phyloP scores from a whole-genome alignment of 208 protist species.

The Leishmania guyanensis region DNA sequence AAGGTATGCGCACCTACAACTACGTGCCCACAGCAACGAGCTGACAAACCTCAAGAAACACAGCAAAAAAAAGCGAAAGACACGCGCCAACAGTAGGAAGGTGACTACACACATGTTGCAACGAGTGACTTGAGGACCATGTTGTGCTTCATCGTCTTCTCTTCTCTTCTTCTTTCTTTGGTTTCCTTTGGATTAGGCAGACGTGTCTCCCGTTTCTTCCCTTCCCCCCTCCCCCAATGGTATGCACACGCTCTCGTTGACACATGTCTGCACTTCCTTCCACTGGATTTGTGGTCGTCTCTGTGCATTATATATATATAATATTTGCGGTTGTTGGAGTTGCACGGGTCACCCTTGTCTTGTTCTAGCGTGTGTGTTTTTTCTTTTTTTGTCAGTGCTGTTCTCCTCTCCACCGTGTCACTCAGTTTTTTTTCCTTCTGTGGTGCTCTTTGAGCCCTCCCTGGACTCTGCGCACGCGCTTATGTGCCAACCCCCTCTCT shows the following conservation, averaged over 20 bases:
- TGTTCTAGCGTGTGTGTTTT: neutral
- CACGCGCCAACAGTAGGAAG: neutral
- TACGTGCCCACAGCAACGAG: neutral
- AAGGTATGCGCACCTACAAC: neutral
- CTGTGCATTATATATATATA: neutral
- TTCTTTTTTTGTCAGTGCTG: neutral
- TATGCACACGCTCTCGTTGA: neutral
- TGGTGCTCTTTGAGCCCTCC: neutral
- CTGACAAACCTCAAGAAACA: neutral
- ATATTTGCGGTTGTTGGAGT: neutral
- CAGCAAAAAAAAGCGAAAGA: neutral
- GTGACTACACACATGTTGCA: neutral
- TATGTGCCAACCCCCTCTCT: neutral
- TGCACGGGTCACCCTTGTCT: neutral
- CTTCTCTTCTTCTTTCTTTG: neutral
- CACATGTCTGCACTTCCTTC: neutral
- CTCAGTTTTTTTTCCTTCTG: neutral
- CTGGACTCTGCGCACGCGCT: neutral
- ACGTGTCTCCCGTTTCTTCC: neutral
- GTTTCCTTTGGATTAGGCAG: neutral
- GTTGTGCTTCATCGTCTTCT: neutral
- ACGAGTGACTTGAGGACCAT: neutral
- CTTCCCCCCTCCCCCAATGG: neutral
- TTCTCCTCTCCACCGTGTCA: neutral
- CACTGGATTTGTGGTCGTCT: neutral